A percentile compares a stretch with the other conserved stretches of the same genome.
These are phyloP conservation scores for Aspergillus calidoustus DNA, from an alignment of 2,329 filamentous ascomycete species.

Conservation along the genomic window DNA sequence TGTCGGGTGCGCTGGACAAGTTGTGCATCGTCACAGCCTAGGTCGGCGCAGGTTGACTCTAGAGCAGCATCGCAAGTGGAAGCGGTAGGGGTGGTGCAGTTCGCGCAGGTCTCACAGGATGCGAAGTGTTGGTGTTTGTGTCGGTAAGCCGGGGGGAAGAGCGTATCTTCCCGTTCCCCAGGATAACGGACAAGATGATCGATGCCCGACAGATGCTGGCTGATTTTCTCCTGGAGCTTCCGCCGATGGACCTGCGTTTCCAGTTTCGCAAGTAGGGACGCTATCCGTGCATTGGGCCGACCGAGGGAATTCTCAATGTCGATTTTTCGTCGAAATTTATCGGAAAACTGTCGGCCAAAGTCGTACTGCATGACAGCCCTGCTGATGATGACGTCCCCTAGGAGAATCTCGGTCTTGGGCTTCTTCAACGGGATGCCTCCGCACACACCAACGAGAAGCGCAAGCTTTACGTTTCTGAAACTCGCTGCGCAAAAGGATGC, in stretches of 20 bases:
- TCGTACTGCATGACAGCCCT: constrained; percentile 1
- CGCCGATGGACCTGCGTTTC: neutral
- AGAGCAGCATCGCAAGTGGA: constrained; percentile 7
- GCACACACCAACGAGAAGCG: neutral
- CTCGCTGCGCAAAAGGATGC: neutral
- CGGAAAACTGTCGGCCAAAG: constrained; percentile 3
- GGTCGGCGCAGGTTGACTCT: neutral
- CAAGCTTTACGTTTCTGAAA: neutral
- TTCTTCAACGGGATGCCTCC: neutral
- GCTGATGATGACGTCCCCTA: constrained; percentile 7
- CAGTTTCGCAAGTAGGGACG: neutral
- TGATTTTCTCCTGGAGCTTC: neutral
- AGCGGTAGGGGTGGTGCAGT: constrained; percentile 14
- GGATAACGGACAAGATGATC: neutral
- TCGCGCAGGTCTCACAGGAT: constrained; percentile 19
- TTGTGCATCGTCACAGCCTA: constrained; percentile 1
- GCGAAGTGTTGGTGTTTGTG: constrained; percentile 1
- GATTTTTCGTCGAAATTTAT: neutral
- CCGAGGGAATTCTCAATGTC: neutral
- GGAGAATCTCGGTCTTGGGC: neutral
- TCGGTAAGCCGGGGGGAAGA: neutral
- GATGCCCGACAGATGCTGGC: neutral
- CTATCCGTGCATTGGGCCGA: neutral
- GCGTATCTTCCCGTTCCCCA: neutral
- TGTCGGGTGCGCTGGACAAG: neutral